Evolutionary conservation across 345 rosid genomes (phyloP), one percentile per base, ranked within the genome.

Genomic region (Rhizophora apiculata): DNA sequence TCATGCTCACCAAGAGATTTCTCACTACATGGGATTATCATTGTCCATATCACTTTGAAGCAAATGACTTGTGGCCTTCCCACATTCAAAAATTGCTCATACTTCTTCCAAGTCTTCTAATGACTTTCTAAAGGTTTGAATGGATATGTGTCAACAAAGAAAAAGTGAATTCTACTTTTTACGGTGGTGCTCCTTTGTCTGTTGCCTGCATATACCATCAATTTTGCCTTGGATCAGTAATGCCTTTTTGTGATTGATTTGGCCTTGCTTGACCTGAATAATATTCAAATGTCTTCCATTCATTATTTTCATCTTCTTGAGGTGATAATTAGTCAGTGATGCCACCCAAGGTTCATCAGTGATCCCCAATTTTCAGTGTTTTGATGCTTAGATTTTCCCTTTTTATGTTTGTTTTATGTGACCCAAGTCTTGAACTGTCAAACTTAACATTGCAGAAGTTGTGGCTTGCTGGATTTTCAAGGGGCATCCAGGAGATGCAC

Each of bases 401-500:
- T 51, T 16, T 6, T 54, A n/a, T 57, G 19, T 20, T 2, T 32
- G 6, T 62, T 9, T 26, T 43, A 9, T 60, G 32, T 55, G 29
- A 3, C 49, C 39, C 32, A 51, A 63, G 49, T 53, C 32, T 65
- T 68, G 73, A 72, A 29, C 27, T 66, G 27, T 37, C 69, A 34
- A 34, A 78, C 68, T 62, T 69, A 64, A 37, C 69, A 39, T 74
- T 89, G 73, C 87, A 96, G 99, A 96, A 96, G 83, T 75, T 92
- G 76, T 96, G 99, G 99, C 98, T 96, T n/a, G 96, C 91, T 72
- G 99, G 99, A 80, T 96, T 96, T 80, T 96, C 99, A 29, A 85
- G 87, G 83, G 99, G 99, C 62, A 96, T 96, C 79, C 99, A 96
- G 85, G 98, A 92, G 87, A 92, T 92, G 99, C 99, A 96, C 75